These are phyloP conservation scores for Ormosia semicastrata DNA, from an alignment of 306 rosid species.

Conservation along the genomic window DNA sequence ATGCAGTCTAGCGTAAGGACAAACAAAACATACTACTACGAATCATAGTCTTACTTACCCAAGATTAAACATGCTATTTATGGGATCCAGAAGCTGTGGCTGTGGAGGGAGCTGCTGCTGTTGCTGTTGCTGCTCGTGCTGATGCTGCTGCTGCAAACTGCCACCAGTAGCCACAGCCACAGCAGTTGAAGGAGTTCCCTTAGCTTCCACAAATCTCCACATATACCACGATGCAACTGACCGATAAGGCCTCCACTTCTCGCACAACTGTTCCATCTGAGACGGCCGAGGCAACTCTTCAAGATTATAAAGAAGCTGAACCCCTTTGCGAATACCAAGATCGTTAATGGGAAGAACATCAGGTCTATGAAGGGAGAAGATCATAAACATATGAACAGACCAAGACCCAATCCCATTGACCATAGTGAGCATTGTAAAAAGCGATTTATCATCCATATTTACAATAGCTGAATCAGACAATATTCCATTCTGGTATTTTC, in stretches of 20 bases:
- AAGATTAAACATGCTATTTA: slow-evolving; percentile 79
- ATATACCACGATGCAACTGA: slow-evolving; percentile 92
- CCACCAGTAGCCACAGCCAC: slow-evolving; percentile 82
- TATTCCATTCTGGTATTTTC: slow-evolving; percentile 93
- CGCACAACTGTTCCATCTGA: slow-evolving; percentile 94
- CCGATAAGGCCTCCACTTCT: slow-evolving; percentile 94
- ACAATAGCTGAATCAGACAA: slow-evolving; percentile 87
- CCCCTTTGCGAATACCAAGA: slow-evolving; percentile 86
- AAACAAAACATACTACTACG: neutral
- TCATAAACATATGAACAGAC: slow-evolving; percentile 99
- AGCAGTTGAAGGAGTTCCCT: slow-evolving; percentile 85
- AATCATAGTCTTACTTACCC: slow-evolving; percentile 50
- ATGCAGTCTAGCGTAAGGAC: neutral
- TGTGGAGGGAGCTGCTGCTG: slow-evolving; percentile 60
- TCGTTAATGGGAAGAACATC: slow-evolving; percentile 95
- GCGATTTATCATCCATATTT: slow-evolving; percentile 97
- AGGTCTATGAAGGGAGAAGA: slow-evolving; percentile 92
- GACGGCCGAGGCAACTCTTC: slow-evolving; percentile 95
- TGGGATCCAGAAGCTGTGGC: slow-evolving; percentile 90
- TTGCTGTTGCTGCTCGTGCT: neutral
- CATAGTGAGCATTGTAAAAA: slow-evolving; percentile 98
- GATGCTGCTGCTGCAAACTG: slow-evolving; percentile 43
- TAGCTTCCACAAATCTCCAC: slow-evolving; percentile 93
- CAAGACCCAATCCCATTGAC: slow-evolving; percentile 99
- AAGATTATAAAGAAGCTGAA: slow-evolving; percentile 73